Evolutionary conservation across 176 grass and related monocot genomes (phyloP).

Genomic region (Bonia amplexicaulis): DNA sequence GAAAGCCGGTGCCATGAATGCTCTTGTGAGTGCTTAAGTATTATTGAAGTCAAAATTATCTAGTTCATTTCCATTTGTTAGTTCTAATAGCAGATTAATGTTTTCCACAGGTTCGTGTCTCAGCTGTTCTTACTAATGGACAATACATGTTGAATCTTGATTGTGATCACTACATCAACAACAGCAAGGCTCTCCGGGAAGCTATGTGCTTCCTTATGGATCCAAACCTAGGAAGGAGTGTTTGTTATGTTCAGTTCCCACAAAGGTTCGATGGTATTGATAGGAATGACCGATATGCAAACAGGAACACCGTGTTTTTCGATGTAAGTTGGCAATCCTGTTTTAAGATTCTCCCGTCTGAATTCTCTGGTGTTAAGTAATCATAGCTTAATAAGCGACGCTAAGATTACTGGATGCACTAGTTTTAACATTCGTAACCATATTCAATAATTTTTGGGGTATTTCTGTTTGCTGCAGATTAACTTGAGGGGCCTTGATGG

Average conservation of each 20-base stretch:
- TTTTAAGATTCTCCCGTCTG: neutral
- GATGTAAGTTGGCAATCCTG: constrained; percentile 62
- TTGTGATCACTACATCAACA: constrained; percentile 99
- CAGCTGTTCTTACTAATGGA: constrained; percentile 97
- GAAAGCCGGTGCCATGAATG: constrained; percentile 99
- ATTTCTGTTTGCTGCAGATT: constrained; percentile 57
- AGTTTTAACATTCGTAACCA: neutral
- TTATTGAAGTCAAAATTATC: constrained; percentile 12
- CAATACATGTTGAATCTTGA: constrained; percentile 99
- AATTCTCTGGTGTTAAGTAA: constrained; percentile 11
- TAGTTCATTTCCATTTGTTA: constrained; percentile 28
- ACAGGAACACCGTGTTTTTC: constrained; percentile 98
- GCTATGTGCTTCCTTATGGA: constrained; percentile 99
- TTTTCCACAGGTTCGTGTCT: constrained; percentile 81
- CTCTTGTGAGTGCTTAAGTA: constrained; percentile 74
- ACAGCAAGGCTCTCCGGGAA: constrained; percentile 94
- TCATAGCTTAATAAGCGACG: neutral
- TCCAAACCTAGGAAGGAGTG: constrained; percentile 90
- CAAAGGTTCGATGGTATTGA: constrained; percentile 99
- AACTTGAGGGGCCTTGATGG: constrained; percentile 99
- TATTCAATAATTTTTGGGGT: neutral
- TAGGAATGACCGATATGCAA: constrained; percentile 96
- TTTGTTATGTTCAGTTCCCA: constrained; percentile 98
- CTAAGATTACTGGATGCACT: neutral
- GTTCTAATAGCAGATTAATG: constrained; percentile 24